Evolutionary conservation across 1,284 basidiomycete genomes (phyloP), one percentile per base, ranked within the genome.

Genomic region (Ustilago trichophora): DNA sequence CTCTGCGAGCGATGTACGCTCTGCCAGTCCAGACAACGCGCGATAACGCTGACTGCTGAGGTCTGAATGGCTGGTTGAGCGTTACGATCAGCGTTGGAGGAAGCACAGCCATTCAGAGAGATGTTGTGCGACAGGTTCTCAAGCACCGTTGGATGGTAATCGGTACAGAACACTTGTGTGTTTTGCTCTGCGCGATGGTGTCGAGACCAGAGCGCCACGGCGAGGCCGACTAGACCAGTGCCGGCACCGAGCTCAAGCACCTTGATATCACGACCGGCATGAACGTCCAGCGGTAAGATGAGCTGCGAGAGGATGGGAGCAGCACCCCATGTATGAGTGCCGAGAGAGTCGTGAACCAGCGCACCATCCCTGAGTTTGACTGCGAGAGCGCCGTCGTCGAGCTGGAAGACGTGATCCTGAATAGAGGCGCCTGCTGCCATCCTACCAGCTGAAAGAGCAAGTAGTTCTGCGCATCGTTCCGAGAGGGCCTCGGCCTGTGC

Each of bases 221-320:
- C 58, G 1, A 80, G 54, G 7, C 77, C 75, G 11, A 76, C 70
- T 6, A 80, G 65, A 22, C 78, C 78, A 1, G 77, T 78, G 9
- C 78, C 78, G 2, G 77, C 76, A 10, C 78, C 78, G 4, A 80
- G 72, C 65, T 80, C 78, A 22, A 80, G 60, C 1, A 76, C 45
- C 13, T 47, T 56, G 2, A 46, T 24, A 5, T 70, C 51, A 12
- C 18, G 32, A 6, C n/a, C 15, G 2, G 18, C 1, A 0, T 26
- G 22, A 7, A 35, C 24, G 1, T 40, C 21, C 4, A 67, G 43
- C 16, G 63, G 60, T 6, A 68, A 52, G n/a, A 78, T 41, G 0
- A 78, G 70, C 36, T 75, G 68, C 11, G 56, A 57, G 2, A 76
- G 62, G 19, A 75, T 72, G 11, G 76, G 73, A 25, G 76, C 76